Evolutionary conservation across 2,329 filamentous ascomycete genomes (phyloP), one percentile per base, ranked within the genome.

Genomic region (Xylariaceae sp.): DNA sequence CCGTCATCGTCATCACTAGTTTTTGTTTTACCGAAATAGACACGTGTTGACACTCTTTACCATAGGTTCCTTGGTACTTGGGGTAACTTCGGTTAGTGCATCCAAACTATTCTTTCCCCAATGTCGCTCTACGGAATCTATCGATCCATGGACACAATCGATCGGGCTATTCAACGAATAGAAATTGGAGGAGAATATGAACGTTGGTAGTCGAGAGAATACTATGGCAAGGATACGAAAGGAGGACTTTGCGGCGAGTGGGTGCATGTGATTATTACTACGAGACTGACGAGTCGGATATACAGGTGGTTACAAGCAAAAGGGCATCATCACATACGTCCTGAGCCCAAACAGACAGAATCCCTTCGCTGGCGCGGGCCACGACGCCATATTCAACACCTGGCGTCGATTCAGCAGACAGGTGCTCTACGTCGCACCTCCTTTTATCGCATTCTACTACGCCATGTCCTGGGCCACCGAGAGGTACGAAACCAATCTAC

Each of bases 301-400:
- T 47, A 33, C 70, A 86, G 83, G 83, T 72, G 79, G 81, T 68
- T 72, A 78, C 74, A 82, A 82, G 75, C 85, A 88, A 74, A 86
- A 82, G 75, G 86, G 86, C 58, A 84, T 88, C 69, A 74, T 86
- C 71, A 78, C 79, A 71, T 98, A 96, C 79, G 84, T 88, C 66
- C 74, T 99, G 67, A 88, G 91, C 68, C 79, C 89, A 67, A 98
- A 99, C 85, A 89, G 90, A 74, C 94, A 96, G 82, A 88, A 90
- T 72, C 90, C 92, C 63, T 83, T 96, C 67, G 92, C 92, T 64
- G 91, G 91, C 70, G 81, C 88, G 59, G 77, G 83, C 65, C 80
- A 94, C 76, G 90, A 88, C 67, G 94, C 93, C 72, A 79, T 98
- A 81, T 98, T 98, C 88, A 99, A 99, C 86, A 88, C 87, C 69